Base-by-base conservation (phyloP, 352 stramenopile species). In the Elongisporangium prolatum region DNA sequence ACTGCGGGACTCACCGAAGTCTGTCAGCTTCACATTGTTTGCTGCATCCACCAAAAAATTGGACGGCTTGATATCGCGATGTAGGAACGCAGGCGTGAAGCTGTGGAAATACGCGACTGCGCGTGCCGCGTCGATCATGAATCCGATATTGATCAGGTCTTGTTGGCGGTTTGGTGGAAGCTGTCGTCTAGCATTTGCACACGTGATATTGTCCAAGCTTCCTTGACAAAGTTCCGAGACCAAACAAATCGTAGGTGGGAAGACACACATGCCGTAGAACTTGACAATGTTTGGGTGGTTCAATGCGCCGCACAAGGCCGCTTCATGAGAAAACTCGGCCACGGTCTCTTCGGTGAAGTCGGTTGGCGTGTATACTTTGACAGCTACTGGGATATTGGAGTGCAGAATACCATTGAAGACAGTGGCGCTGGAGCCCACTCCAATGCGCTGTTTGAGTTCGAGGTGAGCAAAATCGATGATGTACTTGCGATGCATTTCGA, bases 31-130 rank as follows among this genome's bases (percentile, higher is more conserved):
- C 11, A 88, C 75, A 13, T 66, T 75, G 55, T 71, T 68, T 21
- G 74, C 69, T 0, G 64, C 58, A n/a, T 86, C 70, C 4, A 96
- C 74, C 13, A 95, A 75, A 55, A 96, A 95, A 57, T 95, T 97
- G 0, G 75, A 66, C 3, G 80, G 80, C 21, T 89, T 87, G 52
- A 92, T 92, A 50, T 92, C 83, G 13, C 77, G 71, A 28, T 89
- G 77, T 8, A 92, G 54, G 44, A 88, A 91, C 6, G 83, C 64
- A 2, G 83, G 83, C 6, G 80, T 82, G 60, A 91, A 91, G 50
- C 75, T 88, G 67, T 92, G 80, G 24, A 92, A 52, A 63, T 90
- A 90, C 5, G 83, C 79, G 5, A 89, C 72, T 0, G 74, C 77
- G n/a, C 80, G 68, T 17, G 75, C 72, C 11, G 71, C 76, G 21